These are phyloP conservation scores for Cenchrus purpureus DNA, from an alignment of 176 grass and related monocot species.

Conservation along the genomic window DNA sequence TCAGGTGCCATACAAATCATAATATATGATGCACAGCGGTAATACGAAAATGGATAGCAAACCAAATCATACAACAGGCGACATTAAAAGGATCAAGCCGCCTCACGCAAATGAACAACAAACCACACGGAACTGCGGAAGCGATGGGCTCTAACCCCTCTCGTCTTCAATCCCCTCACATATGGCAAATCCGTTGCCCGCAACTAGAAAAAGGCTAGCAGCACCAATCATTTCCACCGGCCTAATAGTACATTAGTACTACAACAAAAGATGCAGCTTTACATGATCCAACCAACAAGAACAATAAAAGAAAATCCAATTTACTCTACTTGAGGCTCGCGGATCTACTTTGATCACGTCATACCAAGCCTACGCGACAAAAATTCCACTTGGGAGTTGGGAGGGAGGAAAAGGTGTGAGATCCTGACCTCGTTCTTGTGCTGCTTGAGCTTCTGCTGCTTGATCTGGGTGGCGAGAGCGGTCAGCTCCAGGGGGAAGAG, in stretches of 20 bases:
- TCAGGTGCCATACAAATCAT: too few species aligned
- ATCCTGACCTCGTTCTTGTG: slow-evolving; percentile 51
- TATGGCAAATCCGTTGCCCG: too few species aligned
- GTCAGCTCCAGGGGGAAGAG: slow-evolving; percentile 25
- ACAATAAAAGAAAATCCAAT: not conserved
- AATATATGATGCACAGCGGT: too few species aligned
- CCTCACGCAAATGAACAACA: not conserved
- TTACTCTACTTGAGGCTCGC: not conserved
- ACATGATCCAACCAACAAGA: not conserved
- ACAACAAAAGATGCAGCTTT: not conserved
- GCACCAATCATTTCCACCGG: slow-evolving; percentile 7
- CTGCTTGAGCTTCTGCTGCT: slow-evolving; percentile 65
- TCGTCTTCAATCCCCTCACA: too few species aligned
- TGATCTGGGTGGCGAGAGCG: slow-evolving; percentile 51
- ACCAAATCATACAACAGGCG: not conserved
- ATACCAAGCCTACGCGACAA: not conserved
- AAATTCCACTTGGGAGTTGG: not conserved
- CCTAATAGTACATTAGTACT: not conserved
- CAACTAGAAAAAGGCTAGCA: not conserved
- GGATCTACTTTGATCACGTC: not conserved
- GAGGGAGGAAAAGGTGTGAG: not conserved
- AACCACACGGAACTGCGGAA: not conserved
- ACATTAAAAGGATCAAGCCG: not conserved
- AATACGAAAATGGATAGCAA: not conserved
- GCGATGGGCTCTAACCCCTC: too few species aligned